Percentiles rank a stretch among this genome's conserved stretches.
Evolutionary conservation across 352 stramenopile genomes (phyloP).

Genomic region (Phytophthora meadii): DNA sequence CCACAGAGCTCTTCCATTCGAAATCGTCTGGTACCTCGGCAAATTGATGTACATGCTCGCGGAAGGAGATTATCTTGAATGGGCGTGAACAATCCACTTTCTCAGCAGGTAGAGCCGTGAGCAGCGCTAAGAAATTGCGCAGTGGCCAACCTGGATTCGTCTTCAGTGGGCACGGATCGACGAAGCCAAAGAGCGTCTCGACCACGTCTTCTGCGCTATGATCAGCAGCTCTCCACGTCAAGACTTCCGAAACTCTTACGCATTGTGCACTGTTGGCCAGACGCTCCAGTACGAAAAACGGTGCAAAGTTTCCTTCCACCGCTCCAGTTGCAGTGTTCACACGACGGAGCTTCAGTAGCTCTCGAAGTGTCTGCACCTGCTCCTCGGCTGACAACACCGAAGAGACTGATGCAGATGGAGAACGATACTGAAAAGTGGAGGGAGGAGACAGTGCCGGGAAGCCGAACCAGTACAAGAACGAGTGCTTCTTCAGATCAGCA

Average conservation of each 20-base stretch:
- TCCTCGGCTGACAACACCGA: conserved; percentile 47
- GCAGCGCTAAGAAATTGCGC: conserved; percentile 84
- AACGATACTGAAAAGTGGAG: conserved; percentile 41
- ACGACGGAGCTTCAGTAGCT: conserved; percentile 51
- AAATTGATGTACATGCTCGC: conserved; percentile 73
- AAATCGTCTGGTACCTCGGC: conserved; percentile 44
- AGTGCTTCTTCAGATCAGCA: conserved; percentile 94
- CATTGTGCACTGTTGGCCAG: conserved; percentile 13
- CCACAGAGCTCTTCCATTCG: conserved; percentile 60
- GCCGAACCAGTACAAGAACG: conserved; percentile 94
- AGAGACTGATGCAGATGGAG: conserved; percentile 30
- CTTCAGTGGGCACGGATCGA: conserved; percentile 84
- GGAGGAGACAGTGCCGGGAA: conserved; percentile 83
- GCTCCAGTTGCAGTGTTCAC: conserved; percentile 11
- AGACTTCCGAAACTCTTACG: conserved; percentile 41
- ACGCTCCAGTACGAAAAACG: conserved; percentile 80
- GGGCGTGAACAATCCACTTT: conserved; percentile 42
- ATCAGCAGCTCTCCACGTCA: conserved; percentile 36
- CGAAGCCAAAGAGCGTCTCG: conserved; percentile 84
- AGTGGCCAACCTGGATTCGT: conserved; percentile 89
- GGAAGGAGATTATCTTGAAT: conserved; percentile 71
- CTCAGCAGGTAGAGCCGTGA: conserved; percentile 46
- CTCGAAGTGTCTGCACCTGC: conserved; percentile 47
- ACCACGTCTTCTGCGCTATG: conserved; percentile 7
- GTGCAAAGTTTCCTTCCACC: conserved; percentile 47